Evolutionary conservation across 1,139 yeast species (phyloP).

Genomic region (Pichia sp.): DNA sequence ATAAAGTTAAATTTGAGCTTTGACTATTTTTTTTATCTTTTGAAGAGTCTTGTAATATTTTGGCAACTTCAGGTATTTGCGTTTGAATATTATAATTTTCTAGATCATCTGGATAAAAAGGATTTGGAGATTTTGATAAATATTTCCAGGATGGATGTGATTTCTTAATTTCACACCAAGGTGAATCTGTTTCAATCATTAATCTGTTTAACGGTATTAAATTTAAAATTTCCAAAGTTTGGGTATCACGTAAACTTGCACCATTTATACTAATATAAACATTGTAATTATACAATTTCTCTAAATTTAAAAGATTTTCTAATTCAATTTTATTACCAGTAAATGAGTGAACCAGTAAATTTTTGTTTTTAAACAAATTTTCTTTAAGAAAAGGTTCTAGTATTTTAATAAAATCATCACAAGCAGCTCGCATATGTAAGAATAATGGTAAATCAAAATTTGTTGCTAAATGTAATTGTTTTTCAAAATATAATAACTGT

Average conservation of each 20-base stretch:
- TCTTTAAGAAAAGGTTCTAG: conserved; percentile 52
- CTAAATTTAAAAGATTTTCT: conserved; percentile 37
- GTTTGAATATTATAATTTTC: conserved; percentile 4
- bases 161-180: conserved; percentile 93
- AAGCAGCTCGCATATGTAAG: conserved; percentile 85
- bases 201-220: conserved; percentile 61
- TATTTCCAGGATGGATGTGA: conserved; percentile 69
- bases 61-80: conserved; percentile 1
- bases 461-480: conserved; percentile 63
- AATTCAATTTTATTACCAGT: conserved; percentile 75
- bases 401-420: conserved; percentile 66
- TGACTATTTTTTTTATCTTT: conserved; percentile 14
- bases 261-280: conserved; percentile 84
- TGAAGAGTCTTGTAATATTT: conserved; percentile 1
- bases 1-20: conserved; percentile 30
- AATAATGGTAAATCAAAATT: conserved; percentile 65
- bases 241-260: conserved; percentile 77
- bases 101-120: conserved; percentile 41
- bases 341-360: conserved; percentile 88
- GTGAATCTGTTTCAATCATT: conserved; percentile 92
- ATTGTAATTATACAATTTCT: conserved; percentile 30
- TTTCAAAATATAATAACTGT: conserved; percentile 61
- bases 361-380: conserved; percentile 25
- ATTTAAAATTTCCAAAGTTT: conserved; percentile 61
- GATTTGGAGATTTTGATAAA: conserved; percentile 49